These are phyloP conservation scores for Ochromonas danica DNA, from an alignment of 108 stramenopile species.

Conservation along the genomic window DNA sequence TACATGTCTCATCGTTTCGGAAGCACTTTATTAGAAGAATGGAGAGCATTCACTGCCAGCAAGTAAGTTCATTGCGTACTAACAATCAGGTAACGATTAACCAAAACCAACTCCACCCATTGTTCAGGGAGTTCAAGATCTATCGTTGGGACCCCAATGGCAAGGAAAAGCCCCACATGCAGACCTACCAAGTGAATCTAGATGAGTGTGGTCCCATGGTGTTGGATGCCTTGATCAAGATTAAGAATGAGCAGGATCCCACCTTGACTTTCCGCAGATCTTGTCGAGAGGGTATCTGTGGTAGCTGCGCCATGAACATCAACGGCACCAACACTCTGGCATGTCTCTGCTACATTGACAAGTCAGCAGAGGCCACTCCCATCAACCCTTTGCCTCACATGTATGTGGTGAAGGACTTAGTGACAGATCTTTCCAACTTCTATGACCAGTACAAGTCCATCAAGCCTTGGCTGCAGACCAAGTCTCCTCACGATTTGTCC, in stretches of 20 bases:
- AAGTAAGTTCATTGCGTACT: too few relatives aligned
- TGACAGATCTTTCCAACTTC: conserved; percentile 96
- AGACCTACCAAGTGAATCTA: conserved; percentile 89
- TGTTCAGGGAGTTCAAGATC: conserved; percentile 79
- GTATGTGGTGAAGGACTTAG: conserved; percentile 96
- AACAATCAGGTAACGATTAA: too few relatives aligned
- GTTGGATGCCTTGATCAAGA: conserved; percentile 92
- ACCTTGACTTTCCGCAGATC: conserved; percentile 93
- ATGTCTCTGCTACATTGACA: conserved; percentile 88
- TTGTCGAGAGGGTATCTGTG: conserved; percentile 97
- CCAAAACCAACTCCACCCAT: too few relatives aligned
- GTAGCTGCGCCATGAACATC: conserved; percentile 98
- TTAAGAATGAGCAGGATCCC: conserved; percentile 90
- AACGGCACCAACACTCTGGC: conserved; percentile 93
- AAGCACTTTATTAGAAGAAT: too few relatives aligned
- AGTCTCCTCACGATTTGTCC: conserved; percentile 44
- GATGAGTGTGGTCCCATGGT: conserved; percentile 94
- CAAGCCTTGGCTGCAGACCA: conserved; percentile 94
- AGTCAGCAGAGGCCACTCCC: conserved; percentile 66
- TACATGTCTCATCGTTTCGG: too few relatives aligned
- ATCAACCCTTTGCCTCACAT: conserved; percentile 98
- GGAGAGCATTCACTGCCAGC: too few relatives aligned
- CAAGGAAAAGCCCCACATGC: conserved; percentile 67
- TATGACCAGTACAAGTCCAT: conserved; percentile 90
- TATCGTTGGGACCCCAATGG: conserved; percentile 96